Evolutionary conservation across 2,329 filamentous ascomycete genomes (phyloP).

Genomic region (Fusarium phyllophilum): DNA sequence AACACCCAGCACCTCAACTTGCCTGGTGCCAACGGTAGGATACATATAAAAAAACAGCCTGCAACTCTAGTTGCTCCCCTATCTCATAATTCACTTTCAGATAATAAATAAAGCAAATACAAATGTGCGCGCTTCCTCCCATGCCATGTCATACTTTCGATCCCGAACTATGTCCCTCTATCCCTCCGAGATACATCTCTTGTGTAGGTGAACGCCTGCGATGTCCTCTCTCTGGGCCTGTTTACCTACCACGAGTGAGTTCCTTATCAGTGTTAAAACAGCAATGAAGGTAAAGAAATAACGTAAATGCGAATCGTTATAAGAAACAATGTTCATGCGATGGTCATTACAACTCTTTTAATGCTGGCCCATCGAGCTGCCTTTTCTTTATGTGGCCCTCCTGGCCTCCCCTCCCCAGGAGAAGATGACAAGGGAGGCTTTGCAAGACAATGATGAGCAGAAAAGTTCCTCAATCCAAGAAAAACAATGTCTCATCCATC

Average conservation of each 20-base stretch:
- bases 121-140: constrained; percentile 39
- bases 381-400: constrained; percentile 20
- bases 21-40: constrained; percentile 31
- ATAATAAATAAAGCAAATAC: constrained; percentile 10
- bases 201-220: constrained; percentile 27
- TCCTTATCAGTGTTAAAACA: constrained; percentile 39
- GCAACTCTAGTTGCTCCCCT: constrained; percentile 28
- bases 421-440: constrained; percentile 21
- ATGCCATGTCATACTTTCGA: constrained; percentile 40
- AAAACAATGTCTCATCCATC: constrained; percentile 30
- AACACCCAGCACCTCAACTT: constrained; percentile 33
- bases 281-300: constrained; percentile 38
- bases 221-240: constrained; percentile 28
- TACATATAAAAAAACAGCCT: constrained; percentile 39
- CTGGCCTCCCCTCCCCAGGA: constrained; percentile 30
- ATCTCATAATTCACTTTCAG: constrained; percentile 42
- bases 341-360: constrained; percentile 55
- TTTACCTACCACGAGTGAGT: constrained; percentile 34
- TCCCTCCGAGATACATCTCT: constrained; percentile 31
- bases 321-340: constrained; percentile 51
- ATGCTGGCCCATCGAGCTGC: constrained; percentile 40
- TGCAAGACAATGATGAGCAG: constrained; percentile 22
- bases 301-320: constrained; percentile 48
- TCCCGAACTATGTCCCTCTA: constrained; percentile 28
- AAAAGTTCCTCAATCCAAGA: constrained; percentile 30